Evolutionary conservation across 768 basidiomycete genomes (phyloP), one percentile per base, ranked within the genome.

Genomic region (Tricholoma flavovirens): DNA sequence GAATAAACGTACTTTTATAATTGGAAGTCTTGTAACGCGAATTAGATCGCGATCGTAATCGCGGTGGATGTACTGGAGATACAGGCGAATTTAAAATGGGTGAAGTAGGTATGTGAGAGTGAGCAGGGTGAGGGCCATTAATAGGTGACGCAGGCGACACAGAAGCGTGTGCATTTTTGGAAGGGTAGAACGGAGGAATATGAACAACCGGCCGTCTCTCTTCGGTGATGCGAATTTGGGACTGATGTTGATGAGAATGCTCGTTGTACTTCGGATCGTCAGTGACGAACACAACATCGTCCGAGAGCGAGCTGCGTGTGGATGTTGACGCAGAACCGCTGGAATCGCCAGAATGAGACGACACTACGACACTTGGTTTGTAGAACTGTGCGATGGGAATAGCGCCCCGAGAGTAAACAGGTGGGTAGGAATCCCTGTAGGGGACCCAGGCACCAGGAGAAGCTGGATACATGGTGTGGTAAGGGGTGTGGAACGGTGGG

Each of bases 251-350:
- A 55, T 77, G 74, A 12, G 66, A 57, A 59, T 75, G 75, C 59
- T 77, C 75, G 55, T 58, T 60, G 56, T 72, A 77, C 57, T 70
- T 68, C 35, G 75, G 75, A 64, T 75, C 73, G 53, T 75, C 73
- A 55, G 75, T 73, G 48, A 68, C 61, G 56, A 72, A 67, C 35
- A 61, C 43, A 46, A 62, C 56, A 32, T 75, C 74, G 55, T 71
- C 69, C 8, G 66, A 70, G 15, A 60, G 50, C 15, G 63, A 64
- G 42, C 55, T 60, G 26, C 61, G 59, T 6, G 61, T 51, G 36
- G 61, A 64, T 15, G 60, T 60, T 5, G 62, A 59, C 33, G 60
- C 15, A 30, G 55, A 53, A 17, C 32, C 49, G 26, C 59, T 53
- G 26, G 53, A 59, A 29, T 60, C 57, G 32, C 36, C 42, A 0